phyloP scores from a whole-genome alignment of 768 basidiomycete species.

The Termitomyces sp. region DNA sequence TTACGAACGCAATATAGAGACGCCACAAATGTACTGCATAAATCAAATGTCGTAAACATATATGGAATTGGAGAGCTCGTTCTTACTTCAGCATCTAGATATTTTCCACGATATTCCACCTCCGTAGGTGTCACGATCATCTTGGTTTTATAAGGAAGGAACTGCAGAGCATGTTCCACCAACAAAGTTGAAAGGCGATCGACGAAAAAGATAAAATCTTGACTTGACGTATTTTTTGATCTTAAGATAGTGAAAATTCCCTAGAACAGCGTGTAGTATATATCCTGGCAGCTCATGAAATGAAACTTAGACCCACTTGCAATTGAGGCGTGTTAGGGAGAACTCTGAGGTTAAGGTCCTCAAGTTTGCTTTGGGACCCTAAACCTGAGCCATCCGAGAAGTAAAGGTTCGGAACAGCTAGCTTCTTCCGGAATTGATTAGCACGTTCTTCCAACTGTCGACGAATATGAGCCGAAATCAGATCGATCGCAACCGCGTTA shows the following conservation, averaged over 20 bases:
- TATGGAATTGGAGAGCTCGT: neutral
- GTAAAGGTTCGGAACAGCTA: slow-evolving; percentile 51
- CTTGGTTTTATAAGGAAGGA: slow-evolving; percentile 66
- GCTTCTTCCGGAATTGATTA: slow-evolving; percentile 63
- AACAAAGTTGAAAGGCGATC: slow-evolving; percentile 83
- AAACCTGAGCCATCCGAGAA: slow-evolving; percentile 22
- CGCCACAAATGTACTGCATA: slow-evolving; percentile 71
- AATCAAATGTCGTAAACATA: neutral
- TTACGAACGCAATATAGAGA: slow-evolving; percentile 84
- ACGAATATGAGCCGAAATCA: slow-evolving; percentile 87
- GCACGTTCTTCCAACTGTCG: slow-evolving; percentile 79
- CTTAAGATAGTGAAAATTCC: slow-evolving; percentile 88
- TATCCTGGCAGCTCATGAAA: neutral
- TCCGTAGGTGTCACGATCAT: slow-evolving; percentile 65
- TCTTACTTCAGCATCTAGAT: slow-evolving; percentile 52
- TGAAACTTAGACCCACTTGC: slow-evolving; percentile 38
- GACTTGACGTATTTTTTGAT: slow-evolving; percentile 58
- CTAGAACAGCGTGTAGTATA: slow-evolving; percentile 28
- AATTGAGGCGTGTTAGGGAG: slow-evolving; percentile 79
- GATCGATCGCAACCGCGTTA: slow-evolving; percentile 86
- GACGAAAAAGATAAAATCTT: slow-evolving; percentile 91
- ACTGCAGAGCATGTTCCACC: slow-evolving; percentile 77
- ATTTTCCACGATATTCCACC: slow-evolving; percentile 50
- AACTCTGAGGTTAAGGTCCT: slow-evolving; percentile 53
- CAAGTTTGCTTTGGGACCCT: slow-evolving; percentile 24